These are phyloP conservation scores for Wickerhamiella australiensis DNA, from an alignment of 805 yeast genomes.

Conservation along the genomic window DNA sequence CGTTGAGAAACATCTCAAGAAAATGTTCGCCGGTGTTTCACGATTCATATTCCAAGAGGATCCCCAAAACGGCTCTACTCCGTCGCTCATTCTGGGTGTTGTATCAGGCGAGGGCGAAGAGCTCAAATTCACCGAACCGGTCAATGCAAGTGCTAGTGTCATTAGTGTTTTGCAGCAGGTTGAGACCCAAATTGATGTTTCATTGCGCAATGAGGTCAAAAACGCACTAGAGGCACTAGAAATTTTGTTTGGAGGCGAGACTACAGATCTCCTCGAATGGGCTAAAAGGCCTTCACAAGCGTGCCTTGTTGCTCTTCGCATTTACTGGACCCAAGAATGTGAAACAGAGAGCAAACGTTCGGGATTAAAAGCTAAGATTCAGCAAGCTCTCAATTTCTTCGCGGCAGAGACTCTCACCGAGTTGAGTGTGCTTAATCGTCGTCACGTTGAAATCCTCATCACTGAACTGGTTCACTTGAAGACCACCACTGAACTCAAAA, in stretches of 20 bases:
- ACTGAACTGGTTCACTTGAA: constrained; percentile 51
- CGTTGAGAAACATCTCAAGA: constrained; percentile 48
- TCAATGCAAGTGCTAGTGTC: constrained; percentile 34
- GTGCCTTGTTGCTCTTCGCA: constrained; percentile 17
- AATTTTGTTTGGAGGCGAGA: constrained; percentile 13
- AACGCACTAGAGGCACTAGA: constrained; percentile 27
- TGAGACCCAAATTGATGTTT: constrained; percentile 40
- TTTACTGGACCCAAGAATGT: background rate
- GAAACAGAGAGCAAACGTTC: background rate
- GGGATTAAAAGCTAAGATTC: background rate
- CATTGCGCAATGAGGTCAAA: constrained; percentile 34
- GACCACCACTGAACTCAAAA: background rate
- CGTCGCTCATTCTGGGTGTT: constrained; percentile 34
- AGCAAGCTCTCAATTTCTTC: constrained; percentile 16
- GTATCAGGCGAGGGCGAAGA: constrained; percentile 56
- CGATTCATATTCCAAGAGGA: constrained; percentile 32
- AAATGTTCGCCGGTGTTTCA: constrained; percentile 59
- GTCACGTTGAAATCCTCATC: constrained; percentile 46
- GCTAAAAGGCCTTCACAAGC: constrained; percentile 45
- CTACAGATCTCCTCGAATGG: constrained; percentile 27
- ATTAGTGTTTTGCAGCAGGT: constrained; percentile 52
- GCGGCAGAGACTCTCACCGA: constrained; percentile 28
- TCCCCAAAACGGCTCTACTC: background rate
- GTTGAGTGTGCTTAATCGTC: constrained; percentile 28
- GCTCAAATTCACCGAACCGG: constrained; percentile 31